Percentiles rank a stretch among this genome's conserved stretches.
phyloP scores from a whole-genome alignment of 495 filamentous ascomycete species.

The Cryomyces minteri region DNA sequence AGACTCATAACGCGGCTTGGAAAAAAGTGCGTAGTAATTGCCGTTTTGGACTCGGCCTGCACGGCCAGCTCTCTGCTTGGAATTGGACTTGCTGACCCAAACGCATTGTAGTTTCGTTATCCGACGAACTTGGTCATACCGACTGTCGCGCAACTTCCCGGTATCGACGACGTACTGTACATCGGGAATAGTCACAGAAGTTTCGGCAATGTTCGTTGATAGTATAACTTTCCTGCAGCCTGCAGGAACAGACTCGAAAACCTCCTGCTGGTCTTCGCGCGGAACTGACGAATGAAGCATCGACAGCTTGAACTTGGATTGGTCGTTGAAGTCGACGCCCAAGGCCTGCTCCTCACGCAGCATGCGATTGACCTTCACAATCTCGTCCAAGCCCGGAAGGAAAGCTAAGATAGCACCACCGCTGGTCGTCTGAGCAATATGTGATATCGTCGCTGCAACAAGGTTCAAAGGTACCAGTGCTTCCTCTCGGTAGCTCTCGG shows the following conservation, averaged over 20 bases:
- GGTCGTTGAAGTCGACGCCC: slow-evolving; percentile 27
- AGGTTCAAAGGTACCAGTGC: slow-evolving; percentile 28
- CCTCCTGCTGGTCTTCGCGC: slow-evolving; percentile 23
- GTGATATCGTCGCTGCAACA: slow-evolving; percentile 27
- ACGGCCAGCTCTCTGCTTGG: slow-evolving; percentile 36
- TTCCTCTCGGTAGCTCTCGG: slow-evolving; percentile 23
- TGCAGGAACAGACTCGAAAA: slow-evolving; percentile 24
- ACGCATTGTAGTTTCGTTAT: slow-evolving; percentile 27
- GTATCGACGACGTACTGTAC: slow-evolving; percentile 37
- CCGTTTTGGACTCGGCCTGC: slow-evolving; percentile 39
- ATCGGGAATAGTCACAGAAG: slow-evolving; percentile 40
- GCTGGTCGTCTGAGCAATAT: slow-evolving; percentile 29
- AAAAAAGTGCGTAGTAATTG: slow-evolving; percentile 38
- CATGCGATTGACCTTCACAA: slow-evolving; percentile 20
- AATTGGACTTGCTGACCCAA: slow-evolving; percentile 36
- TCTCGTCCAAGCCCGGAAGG: slow-evolving; percentile 36
- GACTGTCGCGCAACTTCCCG: slow-evolving; percentile 32
- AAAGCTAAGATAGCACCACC: slow-evolving; percentile 39
- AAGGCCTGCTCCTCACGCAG: slow-evolving; percentile 15
- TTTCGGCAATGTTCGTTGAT: slow-evolving; percentile 42
- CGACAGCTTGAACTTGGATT: slow-evolving; percentile 25
- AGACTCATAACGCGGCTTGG: slow-evolving; percentile 27
- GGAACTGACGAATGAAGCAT: slow-evolving; percentile 33
- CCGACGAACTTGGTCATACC: slow-evolving; percentile 27
- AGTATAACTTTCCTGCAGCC: slow-evolving; percentile 38